These are phyloP conservation scores for Biscogniauxia sp. DNA, from an alignment of 2,329 filamentous ascomycete species.

Conservation along the genomic window DNA sequence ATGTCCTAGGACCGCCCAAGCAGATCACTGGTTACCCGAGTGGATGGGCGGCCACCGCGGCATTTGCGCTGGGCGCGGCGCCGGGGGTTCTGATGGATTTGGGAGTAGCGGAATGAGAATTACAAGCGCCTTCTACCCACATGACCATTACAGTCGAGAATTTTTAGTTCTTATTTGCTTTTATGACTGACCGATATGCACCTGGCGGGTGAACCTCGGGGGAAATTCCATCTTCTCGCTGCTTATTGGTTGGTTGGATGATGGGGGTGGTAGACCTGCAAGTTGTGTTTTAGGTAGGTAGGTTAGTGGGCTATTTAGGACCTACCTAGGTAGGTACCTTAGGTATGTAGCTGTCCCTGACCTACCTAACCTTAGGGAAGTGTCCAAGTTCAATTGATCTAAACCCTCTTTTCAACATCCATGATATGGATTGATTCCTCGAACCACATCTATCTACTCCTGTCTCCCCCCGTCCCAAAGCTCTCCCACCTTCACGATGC, in stretches of 20 bases:
- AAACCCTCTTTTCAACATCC: neutral
- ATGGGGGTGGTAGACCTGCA: too few relatives aligned
- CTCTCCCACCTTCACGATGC: neutral
- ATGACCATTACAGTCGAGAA: constrained; percentile 61
- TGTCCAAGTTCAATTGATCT: neutral
- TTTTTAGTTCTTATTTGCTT: constrained; percentile 6
- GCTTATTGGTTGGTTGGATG: neutral
- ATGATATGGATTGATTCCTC: too few relatives aligned
- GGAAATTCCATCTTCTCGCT: neutral
- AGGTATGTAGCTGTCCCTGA: too few relatives aligned
- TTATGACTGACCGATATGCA: constrained; percentile 6
- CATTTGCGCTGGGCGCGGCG: constrained; percentile 66
- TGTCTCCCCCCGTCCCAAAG: neutral
- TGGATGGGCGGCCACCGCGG: constrained; percentile 64
- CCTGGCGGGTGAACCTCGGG: constrained; percentile 10
- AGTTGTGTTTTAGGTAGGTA: too few relatives aligned
- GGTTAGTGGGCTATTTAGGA: too few relatives aligned
- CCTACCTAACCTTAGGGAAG: too few relatives aligned
- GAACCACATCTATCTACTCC: too few relatives aligned
- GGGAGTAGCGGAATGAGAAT: constrained; percentile 48
- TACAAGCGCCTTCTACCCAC: constrained; percentile 55
- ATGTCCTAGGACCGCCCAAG: constrained; percentile 64
- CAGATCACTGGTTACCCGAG: constrained; percentile 63
- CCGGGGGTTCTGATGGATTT: constrained; percentile 54
- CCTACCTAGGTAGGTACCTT: too few relatives aligned